Evolutionary conservation across 768 basidiomycete genomes (phyloP), one percentile per base, ranked within the genome.

Genomic region (Leccinum ochraceum): DNA sequence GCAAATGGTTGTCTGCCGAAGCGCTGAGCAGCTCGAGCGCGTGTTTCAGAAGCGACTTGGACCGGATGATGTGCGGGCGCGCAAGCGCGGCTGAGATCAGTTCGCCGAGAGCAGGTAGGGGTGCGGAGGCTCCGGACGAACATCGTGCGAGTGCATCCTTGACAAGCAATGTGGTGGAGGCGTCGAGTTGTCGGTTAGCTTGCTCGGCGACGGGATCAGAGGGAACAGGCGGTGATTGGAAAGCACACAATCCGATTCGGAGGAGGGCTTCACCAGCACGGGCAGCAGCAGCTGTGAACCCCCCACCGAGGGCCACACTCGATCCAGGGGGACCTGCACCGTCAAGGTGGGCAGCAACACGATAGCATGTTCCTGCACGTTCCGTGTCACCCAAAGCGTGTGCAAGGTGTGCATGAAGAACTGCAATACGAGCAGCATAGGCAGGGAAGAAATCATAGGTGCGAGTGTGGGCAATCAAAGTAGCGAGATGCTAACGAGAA

Each of bases 321-420:
- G 64, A 60, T 16, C 68, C 74, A 58, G 79, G 75, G 0, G 64
- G 66, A 46, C 62, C 32, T 10, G 73, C 71, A 0, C 73, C 72
- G 22, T 79, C 78, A 0, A 89, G 73, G 53, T 77, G 72, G 5
- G 83, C 83, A 4, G 89, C 87, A 5, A 87, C 80, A 46, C 77
- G 78, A 70, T 92, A 93, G 58, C 86, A 88, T 39, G 79, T 76
- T 53, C 78, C 65, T 17, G 91, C 90, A 2, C 83, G 79, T 11
- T 78, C 76, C 0, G 75, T 69, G 8, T 82, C 77, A 1, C 84
- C 83, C 4, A 83, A 73, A 2, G 88, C 83, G 69, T 93, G 90
- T 5, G 88, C 86, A 30, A 92, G 81, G 61, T 93, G 89, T 0
- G 85, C 90, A 56, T 89, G 82, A 59, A 87, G 81, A 7, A 92